Base-by-base conservation (phyloP, 2,329 filamentous ascomycete genomes). In the Huntiella decipiens region DNA sequence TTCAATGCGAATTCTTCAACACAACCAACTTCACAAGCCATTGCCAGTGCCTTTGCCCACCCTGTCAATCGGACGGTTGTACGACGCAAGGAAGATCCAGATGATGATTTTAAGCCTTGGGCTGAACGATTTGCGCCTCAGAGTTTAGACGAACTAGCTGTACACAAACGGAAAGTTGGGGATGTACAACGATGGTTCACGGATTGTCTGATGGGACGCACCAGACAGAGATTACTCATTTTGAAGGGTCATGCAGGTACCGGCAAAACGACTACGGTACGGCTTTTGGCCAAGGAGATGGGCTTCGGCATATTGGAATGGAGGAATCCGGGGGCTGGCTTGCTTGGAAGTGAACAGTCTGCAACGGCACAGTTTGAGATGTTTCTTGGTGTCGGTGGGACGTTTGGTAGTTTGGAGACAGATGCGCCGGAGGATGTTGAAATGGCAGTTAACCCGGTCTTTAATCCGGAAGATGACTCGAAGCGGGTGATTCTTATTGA, bases 161-260 rank as follows among this genome's bases (percentile, higher is more conserved):
- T 98, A 13, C 87, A 98, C 60, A 95, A 92, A 65, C 91, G 75
- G 55, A 98, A 98, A 60, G 82, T 96, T 4, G 64, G 74, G 2
- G 87, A 96, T 61, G 87, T 96, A 39, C 74, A 77, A 49, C 69
- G 64, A 49, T 96, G 91, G 87, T 64, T 98, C 32, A 74, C 82
- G 38, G 74, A 79, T 56, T 82, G 85, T 13, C 71, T 85, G 51
- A 60, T 62, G 19, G 82, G 83, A 12, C 66, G 66, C 34, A 62
- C 73, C 59, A 67, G 73, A 50, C 77, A 93, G 65, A 73, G 82
- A 50, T 58, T 95, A 48, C 70, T 95, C 48, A 68, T 98, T 22
- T 66, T 98, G 38, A 94, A 92, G 60, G 91, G 91, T 8, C 77
- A 86, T 32, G 87, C 91, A 37, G 91, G 91, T 15, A 82, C 83